Base-by-base conservation (phyloP, 2,329 filamentous ascomycete species). In the Hypocreales sp. region DNA sequence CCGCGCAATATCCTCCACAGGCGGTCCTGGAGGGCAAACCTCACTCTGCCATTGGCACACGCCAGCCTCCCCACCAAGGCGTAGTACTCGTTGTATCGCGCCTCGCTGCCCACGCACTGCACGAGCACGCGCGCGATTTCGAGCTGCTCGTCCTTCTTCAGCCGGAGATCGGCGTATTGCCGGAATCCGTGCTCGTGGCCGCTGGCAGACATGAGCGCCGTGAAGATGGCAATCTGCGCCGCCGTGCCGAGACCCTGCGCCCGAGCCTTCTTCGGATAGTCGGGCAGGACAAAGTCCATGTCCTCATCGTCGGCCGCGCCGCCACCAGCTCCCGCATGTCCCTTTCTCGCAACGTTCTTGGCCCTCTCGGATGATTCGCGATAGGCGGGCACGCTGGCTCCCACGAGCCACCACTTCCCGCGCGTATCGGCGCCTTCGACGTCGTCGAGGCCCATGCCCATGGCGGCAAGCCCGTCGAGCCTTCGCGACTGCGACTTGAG, bases 341-440 rank as follows among this genome's bases (percentile, higher is more conserved):
- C 26, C 22, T 13, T 34, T 27, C 11, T 37, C 32, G 24, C 40
- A 30, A 24, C 40, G 28, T 18, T 36, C 39, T 5, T 39, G 32
- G 20, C 27, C 26, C 26, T 33, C 20, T 31, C 29, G 3, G 24
- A 15, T 9, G 16, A 17, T 20, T 32, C 24, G 13, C 18, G 22
- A 27, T 47, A 53, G 13, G 33, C 68, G 4, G 65, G 58, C 71
- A 87, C 94, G 50, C 84, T 93, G n/a, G 90, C 87, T 27, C 90
- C 90, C 5, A 95, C 81, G 13, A 95, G 70, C 90, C 90, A 98
- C 90, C 90, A 98, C 57, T 93, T 94, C 1, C 90, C 90, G 46
- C 77, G 80, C 46, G 79, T 87, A 22, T 87, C 79, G 1, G 78
- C 77, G 35, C 86, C 72, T 35, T 73, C 73, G 27, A 98, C 81